phyloP scores from a whole-genome alignment of 805 yeast species.

The Lachancea meyersii region DNA sequence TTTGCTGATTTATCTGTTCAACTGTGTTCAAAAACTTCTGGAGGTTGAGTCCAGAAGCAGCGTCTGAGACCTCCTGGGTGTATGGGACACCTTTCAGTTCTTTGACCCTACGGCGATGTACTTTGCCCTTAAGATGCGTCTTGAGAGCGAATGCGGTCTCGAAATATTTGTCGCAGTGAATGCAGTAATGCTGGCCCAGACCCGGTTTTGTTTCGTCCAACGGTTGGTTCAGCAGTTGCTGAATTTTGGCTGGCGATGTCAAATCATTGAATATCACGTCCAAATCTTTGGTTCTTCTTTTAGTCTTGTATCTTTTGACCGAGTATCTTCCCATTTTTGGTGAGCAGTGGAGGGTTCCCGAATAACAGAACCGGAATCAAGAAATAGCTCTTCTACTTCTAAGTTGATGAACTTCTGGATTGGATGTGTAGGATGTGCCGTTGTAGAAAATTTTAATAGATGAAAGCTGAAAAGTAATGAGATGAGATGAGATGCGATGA shows the following conservation, averaged over 20 bases:
- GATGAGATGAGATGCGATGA: conserved; percentile 2
- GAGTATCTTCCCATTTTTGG: conserved; percentile 75
- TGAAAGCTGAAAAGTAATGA: not conserved
- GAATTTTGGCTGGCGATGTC: conserved; percentile 54
- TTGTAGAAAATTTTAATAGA: not conserved
- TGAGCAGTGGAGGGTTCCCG: not conserved
- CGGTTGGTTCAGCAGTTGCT: conserved; percentile 68
- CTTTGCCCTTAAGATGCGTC: conserved; percentile 66
- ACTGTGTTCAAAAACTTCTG: conserved; percentile 59
- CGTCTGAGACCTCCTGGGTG: conserved; percentile 81
- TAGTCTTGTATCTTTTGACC: conserved; percentile 81
- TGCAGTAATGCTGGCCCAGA: conserved; percentile 87
- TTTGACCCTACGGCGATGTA: conserved; percentile 82
- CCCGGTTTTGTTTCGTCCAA: conserved; percentile 90
- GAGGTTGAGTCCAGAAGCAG: conserved; percentile 79
- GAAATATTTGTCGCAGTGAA: conserved; percentile 89
- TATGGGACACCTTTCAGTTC: conserved; percentile 74
- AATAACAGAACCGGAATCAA: too few relatives aligned
- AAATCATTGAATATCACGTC: conserved; percentile 80
- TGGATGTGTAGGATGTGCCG: too few relatives aligned
- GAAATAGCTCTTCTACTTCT: too few relatives aligned
- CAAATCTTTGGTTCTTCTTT: conserved; percentile 76
- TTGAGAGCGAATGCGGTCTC: conserved; percentile 70
- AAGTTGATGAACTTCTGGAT: not conserved
- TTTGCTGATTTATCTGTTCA: conserved; percentile 48